Base-by-base conservation (phyloP, 1,139 yeast species). In the Hanseniaspora sp. region DNA sequence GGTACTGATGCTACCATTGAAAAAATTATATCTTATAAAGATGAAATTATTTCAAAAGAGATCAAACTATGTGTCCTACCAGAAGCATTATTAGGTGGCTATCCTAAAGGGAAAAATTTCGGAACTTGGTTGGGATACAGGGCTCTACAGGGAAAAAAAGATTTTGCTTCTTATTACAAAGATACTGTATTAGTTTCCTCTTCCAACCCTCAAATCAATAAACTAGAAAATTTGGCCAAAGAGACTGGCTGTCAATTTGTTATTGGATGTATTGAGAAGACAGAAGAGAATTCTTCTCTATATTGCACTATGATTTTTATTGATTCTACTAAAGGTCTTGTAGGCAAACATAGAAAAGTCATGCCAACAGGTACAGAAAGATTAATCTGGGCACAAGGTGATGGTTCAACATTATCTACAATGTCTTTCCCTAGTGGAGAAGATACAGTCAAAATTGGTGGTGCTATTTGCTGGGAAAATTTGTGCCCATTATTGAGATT, bases 381-480 rank as follows among this genome's bases (percentile, higher is more conserved):
- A 45, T 60, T 71, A 39, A 60, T 71, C 8, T 72, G 74, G 74
- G 74, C 73, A 3, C 66, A 66, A 47, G 74, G 75, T 34, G 74
- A 71, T 54, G 75, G 75, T 1, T 69, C 73, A 6, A 70, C 73
- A 1, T 58, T 72, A 45, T 67, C 68, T 8, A 67, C 67, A 2
- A 65, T 69, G 23, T 63, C 67, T 23, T 51, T 46, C 35, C 34
- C 53, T 11, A 59, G 58, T 11, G 48, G 45, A 11, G 59, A 66
- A 29, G 56, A 59, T 1, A 66, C 63, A 8, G 74, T 74, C 13
- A 64, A 63, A 45, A 58, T 71, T 15, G 74, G 74, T 30, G 74
- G 72, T 28, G 73, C 69, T 34, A 71, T 71, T 52, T 71, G 75
- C 60, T 71, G 75, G 74, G 75, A 72, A 56, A 71, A 71, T 57